Evolutionary conservation across 345 rosid species (phyloP).

Genomic region (Turritis glabra): DNA sequence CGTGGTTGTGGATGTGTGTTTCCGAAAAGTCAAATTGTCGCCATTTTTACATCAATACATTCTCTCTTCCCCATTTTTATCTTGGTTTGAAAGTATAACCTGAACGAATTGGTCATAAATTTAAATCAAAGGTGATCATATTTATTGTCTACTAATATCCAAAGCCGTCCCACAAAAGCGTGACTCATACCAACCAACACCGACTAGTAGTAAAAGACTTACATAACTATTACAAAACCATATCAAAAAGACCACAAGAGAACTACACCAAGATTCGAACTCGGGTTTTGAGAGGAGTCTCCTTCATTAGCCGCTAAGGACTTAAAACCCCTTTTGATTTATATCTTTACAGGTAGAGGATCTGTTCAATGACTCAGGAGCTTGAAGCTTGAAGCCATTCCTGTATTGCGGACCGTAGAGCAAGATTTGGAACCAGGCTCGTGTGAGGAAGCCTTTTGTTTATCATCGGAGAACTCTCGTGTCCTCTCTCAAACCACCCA

Average conservation of each 20-base stretch:
- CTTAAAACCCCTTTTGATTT: background rate
- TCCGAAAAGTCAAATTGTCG: too few relatives aligned
- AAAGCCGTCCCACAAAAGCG: too few relatives aligned
- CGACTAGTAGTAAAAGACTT: background rate
- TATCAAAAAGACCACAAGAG: background rate
- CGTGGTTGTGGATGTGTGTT: too few relatives aligned
- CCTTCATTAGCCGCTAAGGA: background rate
- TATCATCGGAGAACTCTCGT: conserved; percentile 70
- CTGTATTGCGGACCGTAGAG: conserved; percentile 51
- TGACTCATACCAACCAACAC: background rate
- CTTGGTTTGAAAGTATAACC: too few relatives aligned
- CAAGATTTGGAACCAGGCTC: conserved; percentile 49
- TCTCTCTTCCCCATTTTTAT: too few relatives aligned
- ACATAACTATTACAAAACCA: background rate
- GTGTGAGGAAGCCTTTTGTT: conserved; percentile 42
- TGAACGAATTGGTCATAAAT: background rate
- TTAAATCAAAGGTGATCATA: too few relatives aligned
- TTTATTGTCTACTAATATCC: too few relatives aligned
- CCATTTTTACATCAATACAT: too few relatives aligned
- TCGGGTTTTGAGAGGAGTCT: background rate
- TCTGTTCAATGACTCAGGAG: background rate
- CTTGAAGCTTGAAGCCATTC: conserved; percentile 53
- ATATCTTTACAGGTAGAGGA: background rate
- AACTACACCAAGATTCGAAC: background rate
- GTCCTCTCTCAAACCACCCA: conserved; percentile 62